Base-by-base conservation (phyloP, 108 stramenopile species). In the Skeletonema marinoi region DNA sequence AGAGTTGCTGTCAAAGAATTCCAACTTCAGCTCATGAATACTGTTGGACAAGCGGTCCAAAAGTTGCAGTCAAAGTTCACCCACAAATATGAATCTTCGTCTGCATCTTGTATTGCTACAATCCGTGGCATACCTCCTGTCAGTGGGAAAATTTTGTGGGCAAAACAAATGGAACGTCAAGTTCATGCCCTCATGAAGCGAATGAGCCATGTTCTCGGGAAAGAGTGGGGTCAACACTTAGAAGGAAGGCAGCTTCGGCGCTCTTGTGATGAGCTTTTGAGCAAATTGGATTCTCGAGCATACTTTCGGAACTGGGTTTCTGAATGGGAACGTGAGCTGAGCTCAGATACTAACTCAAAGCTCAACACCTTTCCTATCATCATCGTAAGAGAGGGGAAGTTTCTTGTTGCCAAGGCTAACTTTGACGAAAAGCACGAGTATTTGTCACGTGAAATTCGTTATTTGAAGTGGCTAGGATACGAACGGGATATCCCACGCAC, bases 161-260 rank as follows among this genome's bases (percentile, higher is more conserved):
- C 99, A 32, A 96, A 97, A 73, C 98, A 98, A 74, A 97, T 99
- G 87, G 98, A 98, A 79, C 85, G 96, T 3, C 98, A 98, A 78
- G 92, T 99, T 4, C 85, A 92, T 65, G 73, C 90, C 19, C 78
- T 98, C 68, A 95, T 98, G 90, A 85, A 88, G 67, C 87, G 98
- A 17, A 94, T 98, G 89, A 90, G 95, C 19, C 84, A 97, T 56
- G 98, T 99, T 6, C 90, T 99, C n/a, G 99, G 99, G 10, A 83
- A 66, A 11, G 96, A 93, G 59, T 98, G 98, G 98, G 96, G 97
- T 19, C 96, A 97, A 63, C 97, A 99, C 46, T 66, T 96, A 19
- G 98, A 98, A 77, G 99, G 99, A 14, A 86, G 97, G 10, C 89
- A 94, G 65, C 89, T 99, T 25, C 95, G 96, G 66, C 92, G 91